Evolutionary conservation across 345 rosid species (phyloP).

Genomic region (Noccaea caerulescens): DNA sequence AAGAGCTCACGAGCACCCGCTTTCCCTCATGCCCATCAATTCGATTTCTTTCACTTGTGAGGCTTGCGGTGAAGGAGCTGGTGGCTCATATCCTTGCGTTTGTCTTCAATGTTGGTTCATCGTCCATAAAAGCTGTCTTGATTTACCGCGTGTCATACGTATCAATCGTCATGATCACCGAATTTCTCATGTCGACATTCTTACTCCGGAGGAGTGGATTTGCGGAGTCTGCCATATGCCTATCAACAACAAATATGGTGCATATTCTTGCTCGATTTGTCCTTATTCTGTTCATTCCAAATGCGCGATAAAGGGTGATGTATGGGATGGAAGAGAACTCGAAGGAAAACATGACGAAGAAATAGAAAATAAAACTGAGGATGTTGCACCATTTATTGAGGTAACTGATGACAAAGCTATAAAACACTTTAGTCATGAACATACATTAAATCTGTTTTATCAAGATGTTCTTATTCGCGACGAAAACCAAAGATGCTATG

Average conservation of each 20-base stretch:
- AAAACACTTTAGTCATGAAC: conserved; percentile 15
- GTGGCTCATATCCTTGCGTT: background rate
- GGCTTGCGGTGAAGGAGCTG: background rate
- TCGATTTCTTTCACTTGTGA: background rate
- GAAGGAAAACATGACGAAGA: background rate
- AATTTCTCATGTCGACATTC: background rate
- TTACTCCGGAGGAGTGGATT: background rate
- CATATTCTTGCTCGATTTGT: background rate
- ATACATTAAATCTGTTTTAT: background rate
- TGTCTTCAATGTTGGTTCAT: background rate
- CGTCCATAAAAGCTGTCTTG: conserved; percentile 11
- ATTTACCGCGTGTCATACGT: conserved; percentile 4
- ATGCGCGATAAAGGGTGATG: background rate
- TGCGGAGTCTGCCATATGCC: background rate
- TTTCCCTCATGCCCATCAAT: background rate
- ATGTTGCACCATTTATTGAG: background rate
- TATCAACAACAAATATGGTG: background rate
- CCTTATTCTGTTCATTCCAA: conserved; percentile 3
- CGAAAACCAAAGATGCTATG: conserved; percentile 7
- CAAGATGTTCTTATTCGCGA: background rate
- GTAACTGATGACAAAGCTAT: background rate
- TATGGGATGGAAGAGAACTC: conserved; percentile 12
- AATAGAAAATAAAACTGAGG: background rate
- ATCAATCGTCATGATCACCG: conserved; percentile 26
- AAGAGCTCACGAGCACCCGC: background rate